Conservation (phyloP, 2,329 filamentous ascomycete genomes). For the Leptographium wingfieldii region DNA sequence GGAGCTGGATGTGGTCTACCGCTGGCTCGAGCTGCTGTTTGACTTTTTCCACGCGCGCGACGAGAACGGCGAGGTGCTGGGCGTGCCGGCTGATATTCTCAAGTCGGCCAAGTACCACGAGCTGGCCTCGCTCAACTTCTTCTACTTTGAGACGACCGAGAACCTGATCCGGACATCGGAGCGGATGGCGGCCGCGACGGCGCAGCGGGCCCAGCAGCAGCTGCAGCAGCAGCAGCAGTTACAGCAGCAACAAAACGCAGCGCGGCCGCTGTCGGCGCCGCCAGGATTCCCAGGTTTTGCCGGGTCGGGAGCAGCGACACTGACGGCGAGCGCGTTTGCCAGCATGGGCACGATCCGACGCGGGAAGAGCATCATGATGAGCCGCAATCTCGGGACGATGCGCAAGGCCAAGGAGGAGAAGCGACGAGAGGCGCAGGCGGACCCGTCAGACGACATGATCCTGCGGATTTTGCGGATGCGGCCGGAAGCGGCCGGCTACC, state of each 20-base stretch:
- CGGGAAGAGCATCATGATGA: slow-evolving; percentile 81
- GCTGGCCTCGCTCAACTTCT: slow-evolving; percentile 91
- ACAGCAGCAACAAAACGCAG: slow-evolving; percentile 41
- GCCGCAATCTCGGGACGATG: slow-evolving; percentile 91
- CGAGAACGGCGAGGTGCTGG: slow-evolving; percentile 68
- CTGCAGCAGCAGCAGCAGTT: slow-evolving; percentile 44
- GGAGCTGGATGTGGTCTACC: slow-evolving; percentile 89
- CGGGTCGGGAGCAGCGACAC: slow-evolving; percentile 35
- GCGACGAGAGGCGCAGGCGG: slow-evolving; percentile 85
- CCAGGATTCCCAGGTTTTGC: slow-evolving; percentile 34
- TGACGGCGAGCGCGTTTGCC: slow-evolving; percentile 37
- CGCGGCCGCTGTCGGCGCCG: slow-evolving; percentile 23
- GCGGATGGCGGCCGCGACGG: slow-evolving; percentile 81
- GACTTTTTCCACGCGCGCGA: slow-evolving; percentile 92
- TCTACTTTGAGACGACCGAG: slow-evolving; percentile 90
- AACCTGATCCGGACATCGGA: slow-evolving; percentile 91
- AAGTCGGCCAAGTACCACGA: slow-evolving; percentile 98
- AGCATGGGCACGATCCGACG: slow-evolving; percentile 55
- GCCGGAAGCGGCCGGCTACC: slow-evolving; percentile 74
- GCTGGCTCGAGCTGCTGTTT: slow-evolving; percentile 83
- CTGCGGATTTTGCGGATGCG: slow-evolving; percentile 88
- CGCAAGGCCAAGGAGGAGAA: slow-evolving; percentile 92
- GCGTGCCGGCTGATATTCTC: slow-evolving; percentile 80
- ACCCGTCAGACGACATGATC: slow-evolving; percentile 97
- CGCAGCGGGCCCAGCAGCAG: slow-evolving; percentile 61